Evolutionary conservation across 1,284 basidiomycete genomes (phyloP).

Genomic region (Ceratorhiza oryzae-sativae): DNA sequence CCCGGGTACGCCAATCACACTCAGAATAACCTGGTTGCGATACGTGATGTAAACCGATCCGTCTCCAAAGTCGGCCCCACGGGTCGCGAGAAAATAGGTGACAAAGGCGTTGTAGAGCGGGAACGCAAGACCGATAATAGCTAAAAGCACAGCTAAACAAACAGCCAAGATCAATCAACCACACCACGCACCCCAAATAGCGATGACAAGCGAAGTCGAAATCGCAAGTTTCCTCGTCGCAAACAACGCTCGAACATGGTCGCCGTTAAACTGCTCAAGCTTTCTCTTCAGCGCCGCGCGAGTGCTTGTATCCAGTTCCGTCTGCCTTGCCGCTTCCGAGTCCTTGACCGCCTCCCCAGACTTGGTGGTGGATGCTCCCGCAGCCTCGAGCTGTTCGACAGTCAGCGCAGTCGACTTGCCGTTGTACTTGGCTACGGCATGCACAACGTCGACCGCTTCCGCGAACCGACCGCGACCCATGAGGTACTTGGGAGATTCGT

Average conservation of each 20-base stretch:
- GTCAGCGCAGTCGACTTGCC: constrained; percentile 57
- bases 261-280: constrained; percentile 55
- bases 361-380: constrained; percentile 26
- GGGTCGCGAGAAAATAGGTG: constrained; percentile 63
- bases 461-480: constrained; percentile 74
- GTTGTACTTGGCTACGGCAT: constrained; percentile 74
- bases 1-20: constrained; percentile 72
- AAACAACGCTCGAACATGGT: constrained; percentile 66
- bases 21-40: constrained; percentile 72
- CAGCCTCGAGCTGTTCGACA: constrained; percentile 57
- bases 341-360: constrained; percentile 44
- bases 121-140: constrained; percentile 75
- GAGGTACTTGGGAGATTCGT: constrained; percentile 79
- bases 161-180: background rate
- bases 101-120: constrained; percentile 75
- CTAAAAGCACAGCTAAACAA: constrained; percentile 50
- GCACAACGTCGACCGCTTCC: constrained; percentile 73
- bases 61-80: constrained; percentile 69
- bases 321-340: constrained; percentile 41
- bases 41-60: constrained; percentile 69
- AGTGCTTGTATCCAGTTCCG: constrained; percentile 56
- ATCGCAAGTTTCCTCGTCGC: constrained; percentile 66
- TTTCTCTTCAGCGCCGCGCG: constrained; percentile 57
- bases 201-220: constrained; percentile 66
- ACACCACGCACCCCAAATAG: constrained; percentile 62